These are phyloP conservation scores for Phlegmacium glaucopus DNA, from an alignment of 768 basidiomycete genomes.

Conservation along the genomic window DNA sequence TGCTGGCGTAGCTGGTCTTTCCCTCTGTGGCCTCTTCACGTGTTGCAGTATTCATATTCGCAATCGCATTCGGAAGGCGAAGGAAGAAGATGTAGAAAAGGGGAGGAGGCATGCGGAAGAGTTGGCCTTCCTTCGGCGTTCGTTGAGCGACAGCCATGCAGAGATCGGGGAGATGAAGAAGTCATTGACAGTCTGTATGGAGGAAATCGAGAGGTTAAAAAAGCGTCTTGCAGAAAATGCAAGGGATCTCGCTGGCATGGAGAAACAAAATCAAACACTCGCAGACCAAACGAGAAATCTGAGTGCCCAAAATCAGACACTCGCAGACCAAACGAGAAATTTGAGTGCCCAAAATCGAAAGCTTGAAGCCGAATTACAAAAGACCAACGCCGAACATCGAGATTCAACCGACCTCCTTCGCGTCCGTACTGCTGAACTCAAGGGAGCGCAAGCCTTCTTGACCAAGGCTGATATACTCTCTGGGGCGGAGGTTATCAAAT, in stretches of 20 bases:
- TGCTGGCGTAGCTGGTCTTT: conserved; percentile 27
- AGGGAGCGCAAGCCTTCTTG: conserved; percentile 46
- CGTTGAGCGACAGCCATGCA: conserved; percentile 17
- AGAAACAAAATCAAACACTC: conserved; percentile 16
- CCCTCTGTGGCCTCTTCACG: conserved; percentile 26
- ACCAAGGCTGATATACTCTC: conserved; percentile 43
- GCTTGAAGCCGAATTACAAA: conserved; percentile 16
- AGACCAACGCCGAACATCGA: conserved; percentile 16
- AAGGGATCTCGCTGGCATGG: conserved; percentile 15
- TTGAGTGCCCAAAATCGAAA: conserved; percentile 16
- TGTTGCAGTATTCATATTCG: conserved; percentile 19
- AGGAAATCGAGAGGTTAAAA: conserved; percentile 14
- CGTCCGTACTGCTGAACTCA: conserved; percentile 43
- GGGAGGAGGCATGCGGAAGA: conserved; percentile 5
- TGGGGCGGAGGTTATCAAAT: conserved; percentile 43
- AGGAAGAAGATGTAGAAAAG: background rate
- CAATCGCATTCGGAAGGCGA: conserved; percentile 16
- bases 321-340: conserved; percentile 13
- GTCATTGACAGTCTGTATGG: conserved; percentile 10
- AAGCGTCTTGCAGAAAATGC: conserved; percentile 14
- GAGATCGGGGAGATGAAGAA: conserved; percentile 18
- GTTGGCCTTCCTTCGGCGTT: conserved; percentile 11
- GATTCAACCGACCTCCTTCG: conserved; percentile 30
- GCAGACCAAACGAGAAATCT: conserved; percentile 13
- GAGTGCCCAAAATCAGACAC: conserved; percentile 13